Conservation (phyloP, 1,284 basidiomycete genomes). For the Ceratobasidium sp. region DNA sequence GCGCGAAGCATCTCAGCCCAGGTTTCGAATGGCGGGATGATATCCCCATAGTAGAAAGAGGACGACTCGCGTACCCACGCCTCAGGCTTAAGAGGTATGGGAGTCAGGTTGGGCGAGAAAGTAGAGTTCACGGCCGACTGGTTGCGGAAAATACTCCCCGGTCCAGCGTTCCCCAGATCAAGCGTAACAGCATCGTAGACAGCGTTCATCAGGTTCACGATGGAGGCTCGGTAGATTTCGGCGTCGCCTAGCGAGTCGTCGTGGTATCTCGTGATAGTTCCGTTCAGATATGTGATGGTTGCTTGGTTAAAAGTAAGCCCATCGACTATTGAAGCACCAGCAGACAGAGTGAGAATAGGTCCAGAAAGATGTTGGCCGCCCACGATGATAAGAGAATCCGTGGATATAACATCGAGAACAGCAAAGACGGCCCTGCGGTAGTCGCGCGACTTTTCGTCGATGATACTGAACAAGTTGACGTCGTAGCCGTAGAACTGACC, state of each 20-base stretch:
- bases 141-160: constrained; percentile 9
- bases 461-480: not conserved
- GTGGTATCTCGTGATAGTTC: not conserved
- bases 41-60: constrained; percentile 5
- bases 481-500: constrained; percentile 27
- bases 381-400: constrained; percentile 28
- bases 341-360: constrained; percentile 7
- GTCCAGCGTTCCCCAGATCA: constrained; percentile 7
- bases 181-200: constrained; percentile 19
- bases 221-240: constrained; percentile 12
- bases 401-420: constrained; percentile 32
- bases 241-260: not conserved
- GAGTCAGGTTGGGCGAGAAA: not conserved
- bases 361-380: not conserved
- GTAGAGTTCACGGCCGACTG: not conserved
- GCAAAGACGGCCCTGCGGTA: constrained; percentile 32
- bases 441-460: constrained; percentile 20
- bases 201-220: constrained; percentile 16
- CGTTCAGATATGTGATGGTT: not conserved
- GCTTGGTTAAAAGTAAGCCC: not conserved
- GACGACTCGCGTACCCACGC: not conserved
- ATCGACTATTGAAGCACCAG: not conserved
- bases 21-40: not conserved
- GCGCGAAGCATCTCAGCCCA: constrained; percentile 14
- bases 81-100: not conserved